phyloP scores from a whole-genome alignment of 768 basidiomycete genomes.

The Pulveroboletus ravenelii region DNA sequence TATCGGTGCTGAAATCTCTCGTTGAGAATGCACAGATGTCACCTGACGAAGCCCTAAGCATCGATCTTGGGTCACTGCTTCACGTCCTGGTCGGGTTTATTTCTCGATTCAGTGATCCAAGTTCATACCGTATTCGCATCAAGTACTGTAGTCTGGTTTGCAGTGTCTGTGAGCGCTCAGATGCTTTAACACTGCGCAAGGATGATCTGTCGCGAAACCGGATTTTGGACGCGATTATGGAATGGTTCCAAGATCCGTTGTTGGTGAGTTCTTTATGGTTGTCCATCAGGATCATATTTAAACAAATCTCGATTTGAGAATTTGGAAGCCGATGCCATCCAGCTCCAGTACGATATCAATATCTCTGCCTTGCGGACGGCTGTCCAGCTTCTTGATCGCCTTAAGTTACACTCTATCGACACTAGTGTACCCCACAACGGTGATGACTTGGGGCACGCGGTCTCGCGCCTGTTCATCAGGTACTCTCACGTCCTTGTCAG shows the following conservation, averaged over 20 bases:
- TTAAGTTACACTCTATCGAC: constrained; percentile 62
- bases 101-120: constrained; percentile 50
- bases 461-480: constrained; percentile 75
- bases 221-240: constrained; percentile 70
- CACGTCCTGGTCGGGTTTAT: constrained; percentile 61
- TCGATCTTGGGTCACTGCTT: constrained; percentile 61
- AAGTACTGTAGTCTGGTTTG: constrained; percentile 76
- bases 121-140: constrained; percentile 60
- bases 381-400: constrained; percentile 69
- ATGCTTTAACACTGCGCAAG: constrained; percentile 59
- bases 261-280: constrained; percentile 37
- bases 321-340: constrained; percentile 34
- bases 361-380: constrained; percentile 66
- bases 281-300: neutral
- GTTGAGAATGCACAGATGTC: constrained; percentile 64
- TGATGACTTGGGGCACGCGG: constrained; percentile 63
- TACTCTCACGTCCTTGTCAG: constrained; percentile 65
- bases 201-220: constrained; percentile 63
- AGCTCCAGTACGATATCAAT: constrained; percentile 63
- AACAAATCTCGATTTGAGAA: constrained; percentile 24
- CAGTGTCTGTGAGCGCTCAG: constrained; percentile 56
- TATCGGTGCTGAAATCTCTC: constrained; percentile 69
- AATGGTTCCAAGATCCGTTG: constrained; percentile 64
- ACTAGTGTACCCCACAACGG: constrained; percentile 45
- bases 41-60: constrained; percentile 55